Evolutionary conservation across 2,329 filamentous ascomycete genomes (phyloP), one percentile per base, ranked within the genome.

Genomic region (Colletotrichum tabaci): DNA sequence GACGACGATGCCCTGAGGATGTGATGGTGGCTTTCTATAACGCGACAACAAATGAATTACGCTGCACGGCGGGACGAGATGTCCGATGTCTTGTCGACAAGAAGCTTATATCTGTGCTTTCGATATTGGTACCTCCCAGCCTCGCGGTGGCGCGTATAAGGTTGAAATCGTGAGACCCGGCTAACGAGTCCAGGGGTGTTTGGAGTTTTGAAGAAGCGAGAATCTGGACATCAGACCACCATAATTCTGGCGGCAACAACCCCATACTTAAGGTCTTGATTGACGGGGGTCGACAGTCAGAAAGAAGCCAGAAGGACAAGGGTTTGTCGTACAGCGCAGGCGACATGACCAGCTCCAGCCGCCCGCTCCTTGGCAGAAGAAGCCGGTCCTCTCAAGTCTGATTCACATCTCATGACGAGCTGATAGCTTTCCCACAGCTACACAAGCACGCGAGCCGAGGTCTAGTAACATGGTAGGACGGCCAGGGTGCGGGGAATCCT

Each of bases 401-500:
- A 40, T 16, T 21, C 46, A 30, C 13, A 12, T 40, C 35, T 18
- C 35, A 15, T 13, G 2, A 57, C 55, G n/a, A 57, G 55, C 55
- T 57, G 55, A n/a, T 57, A 38, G 16, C 44, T 55, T 55, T 52
- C 16, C n/a, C 49, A 44, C 30, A 50, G 26, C n/a, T 44, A 52
- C 23, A 13, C 23, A 26, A 61, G 47, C 40, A 57, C 21, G 68
- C 57, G 35, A 68, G 68, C 68, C 68, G 68, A 71, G 64, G 68
- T 68, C 21, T 23, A n/a, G 4, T 38, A 6, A 9, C 30, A 35
- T 38, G 8, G 2, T 71, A 67, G 64, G 30, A 52, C 64, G 44
- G 61, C 15, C 46, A 57, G 58, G 58, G 64, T 71, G 68, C 68
- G 68, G 68, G 68, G 68, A 53, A 58, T 67, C 52, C 18, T 46